These are phyloP conservation scores for Paraphoma sp. DNA, from an alignment of 2,329 filamentous ascomycete species.

Conservation along the genomic window DNA sequence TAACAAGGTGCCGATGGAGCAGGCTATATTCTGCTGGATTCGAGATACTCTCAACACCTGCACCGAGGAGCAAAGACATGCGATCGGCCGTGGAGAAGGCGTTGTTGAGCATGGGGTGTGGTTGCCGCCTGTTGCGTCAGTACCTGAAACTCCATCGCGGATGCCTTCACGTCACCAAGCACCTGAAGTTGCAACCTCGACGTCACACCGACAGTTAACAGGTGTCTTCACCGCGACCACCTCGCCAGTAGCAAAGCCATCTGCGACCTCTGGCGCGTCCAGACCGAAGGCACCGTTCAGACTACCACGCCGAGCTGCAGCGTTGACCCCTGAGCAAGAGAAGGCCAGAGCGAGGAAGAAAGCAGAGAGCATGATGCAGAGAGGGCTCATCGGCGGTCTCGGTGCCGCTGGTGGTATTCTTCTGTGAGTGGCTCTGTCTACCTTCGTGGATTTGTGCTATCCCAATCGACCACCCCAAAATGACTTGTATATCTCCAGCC, in stretches of 20 bases:
- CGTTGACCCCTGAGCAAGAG: background rate
- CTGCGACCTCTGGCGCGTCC: slow-evolving; percentile 2
- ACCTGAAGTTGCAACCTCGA: background rate
- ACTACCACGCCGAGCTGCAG: background rate
- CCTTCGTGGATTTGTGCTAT: background rate
- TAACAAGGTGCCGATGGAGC: slow-evolving; percentile 59
- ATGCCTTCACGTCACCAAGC: background rate
- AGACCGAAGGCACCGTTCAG: background rate
- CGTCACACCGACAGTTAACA: background rate
- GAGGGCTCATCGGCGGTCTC: slow-evolving; percentile 3
- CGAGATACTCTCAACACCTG: slow-evolving; percentile 60
- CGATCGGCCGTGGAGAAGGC: slow-evolving; percentile 57
- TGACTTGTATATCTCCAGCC: background rate
- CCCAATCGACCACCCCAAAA: too few relatives aligned
- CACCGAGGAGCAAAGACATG: too few relatives aligned
- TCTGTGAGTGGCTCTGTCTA: slow-evolving; percentile 11
- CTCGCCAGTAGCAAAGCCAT: background rate
- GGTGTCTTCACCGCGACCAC: slow-evolving; percentile 14
- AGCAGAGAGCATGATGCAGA: background rate
- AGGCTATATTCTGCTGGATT: slow-evolving; percentile 66
- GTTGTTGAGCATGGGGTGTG: slow-evolving; percentile 29
- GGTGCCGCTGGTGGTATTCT: slow-evolving; percentile 1
- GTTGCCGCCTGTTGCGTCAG: slow-evolving; percentile 10
- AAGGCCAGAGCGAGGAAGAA: background rate
- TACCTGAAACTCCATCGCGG: slow-evolving; percentile 1